phyloP scores from a whole-genome alignment of 116 monocot genomes.

The Papilionanthe hybrid region DNA sequence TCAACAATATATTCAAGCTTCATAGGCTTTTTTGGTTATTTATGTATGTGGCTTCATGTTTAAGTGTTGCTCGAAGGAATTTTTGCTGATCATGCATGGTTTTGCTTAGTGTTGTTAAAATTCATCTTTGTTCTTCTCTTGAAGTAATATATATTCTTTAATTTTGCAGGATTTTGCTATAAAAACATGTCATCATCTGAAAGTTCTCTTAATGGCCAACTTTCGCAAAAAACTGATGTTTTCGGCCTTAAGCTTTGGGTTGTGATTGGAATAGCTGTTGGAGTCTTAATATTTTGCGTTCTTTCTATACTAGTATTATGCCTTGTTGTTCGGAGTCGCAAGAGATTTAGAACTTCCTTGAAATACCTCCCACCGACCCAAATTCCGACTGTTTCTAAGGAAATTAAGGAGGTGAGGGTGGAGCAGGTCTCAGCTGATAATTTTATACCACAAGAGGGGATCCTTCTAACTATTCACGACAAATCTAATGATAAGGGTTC shows the following conservation, averaged over 20 bases:
- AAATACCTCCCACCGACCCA: conserved; percentile 38
- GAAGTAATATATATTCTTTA: neutral
- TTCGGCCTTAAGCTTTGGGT: conserved; percentile 76
- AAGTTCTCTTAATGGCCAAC: conserved; percentile 45
- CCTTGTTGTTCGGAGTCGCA: conserved; percentile 29
- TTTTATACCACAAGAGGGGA: conserved; percentile 36
- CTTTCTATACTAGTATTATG: conserved; percentile 47
- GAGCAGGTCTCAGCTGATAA: conserved; percentile 35
- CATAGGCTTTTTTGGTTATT: too few relatives aligned
- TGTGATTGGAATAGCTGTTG: conserved; percentile 60
- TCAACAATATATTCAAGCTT: neutral
- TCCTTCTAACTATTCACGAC: conserved; percentile 37
- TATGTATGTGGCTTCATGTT: neutral
- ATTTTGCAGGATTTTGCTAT: conserved; percentile 10
- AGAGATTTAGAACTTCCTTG: conserved; percentile 29
- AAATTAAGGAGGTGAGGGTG: conserved; percentile 69
- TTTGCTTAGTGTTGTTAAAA: neutral
- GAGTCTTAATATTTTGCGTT: conserved; percentile 39
- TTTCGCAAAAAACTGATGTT: conserved; percentile 49
- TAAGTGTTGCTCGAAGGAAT: neutral
- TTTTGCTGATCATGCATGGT: neutral
- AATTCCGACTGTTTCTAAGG: conserved; percentile 66
- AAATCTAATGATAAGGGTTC: conserved; percentile 29
- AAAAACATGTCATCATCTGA: conserved; percentile 40
- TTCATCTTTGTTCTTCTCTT: neutral